Evolutionary conservation across 2,329 filamentous ascomycete genomes (phyloP).

Genomic region (Cephalotrichum gorgonifer): DNA sequence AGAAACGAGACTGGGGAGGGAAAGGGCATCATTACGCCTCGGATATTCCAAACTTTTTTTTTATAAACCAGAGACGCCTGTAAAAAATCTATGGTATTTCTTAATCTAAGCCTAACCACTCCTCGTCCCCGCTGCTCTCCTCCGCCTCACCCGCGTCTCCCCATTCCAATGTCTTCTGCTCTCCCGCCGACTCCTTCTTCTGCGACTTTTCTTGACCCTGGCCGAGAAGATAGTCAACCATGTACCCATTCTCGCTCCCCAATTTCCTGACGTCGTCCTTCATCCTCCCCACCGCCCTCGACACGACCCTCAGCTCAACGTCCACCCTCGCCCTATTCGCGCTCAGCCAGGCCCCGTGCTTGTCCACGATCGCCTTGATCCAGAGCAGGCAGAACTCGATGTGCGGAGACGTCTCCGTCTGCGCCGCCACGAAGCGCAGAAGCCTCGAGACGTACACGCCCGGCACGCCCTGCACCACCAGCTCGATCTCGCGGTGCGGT

Average conservation of each 20-base stretch:
- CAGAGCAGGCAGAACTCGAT: conserved; percentile 91
- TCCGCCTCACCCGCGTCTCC: conserved; percentile 13
- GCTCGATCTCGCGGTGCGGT: conserved; percentile 61
- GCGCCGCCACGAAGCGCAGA: conserved; percentile 76
- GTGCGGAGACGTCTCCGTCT: conserved; percentile 84
- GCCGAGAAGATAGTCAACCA: conserved; percentile 68
- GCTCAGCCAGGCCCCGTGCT: conserved; percentile 77
- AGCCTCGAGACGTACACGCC: conserved; percentile 77
- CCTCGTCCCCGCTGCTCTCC: conserved; percentile 22
- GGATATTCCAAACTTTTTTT: background rate
- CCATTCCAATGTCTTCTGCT: conserved; percentile 15
- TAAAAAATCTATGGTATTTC: background rate
- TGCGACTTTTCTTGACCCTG: conserved; percentile 24
- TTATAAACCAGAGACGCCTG: background rate
- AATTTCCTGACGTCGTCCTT: conserved; percentile 72
- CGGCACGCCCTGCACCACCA: conserved; percentile 72
- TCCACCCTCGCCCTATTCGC: conserved; percentile 72
- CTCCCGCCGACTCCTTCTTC: conserved; percentile 10
- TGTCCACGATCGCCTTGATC: conserved; percentile 74
- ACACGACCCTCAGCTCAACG: conserved; percentile 73
- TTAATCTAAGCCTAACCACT: conserved; percentile 10
- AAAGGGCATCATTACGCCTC: background rate
- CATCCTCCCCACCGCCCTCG: conserved; percentile 70
- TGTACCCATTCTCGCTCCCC: conserved; percentile 81
- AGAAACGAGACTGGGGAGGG: background rate